Evolutionary conservation across 2,329 filamentous ascomycete species (phyloP).

Genomic region (Samsoniella hepiali): DNA sequence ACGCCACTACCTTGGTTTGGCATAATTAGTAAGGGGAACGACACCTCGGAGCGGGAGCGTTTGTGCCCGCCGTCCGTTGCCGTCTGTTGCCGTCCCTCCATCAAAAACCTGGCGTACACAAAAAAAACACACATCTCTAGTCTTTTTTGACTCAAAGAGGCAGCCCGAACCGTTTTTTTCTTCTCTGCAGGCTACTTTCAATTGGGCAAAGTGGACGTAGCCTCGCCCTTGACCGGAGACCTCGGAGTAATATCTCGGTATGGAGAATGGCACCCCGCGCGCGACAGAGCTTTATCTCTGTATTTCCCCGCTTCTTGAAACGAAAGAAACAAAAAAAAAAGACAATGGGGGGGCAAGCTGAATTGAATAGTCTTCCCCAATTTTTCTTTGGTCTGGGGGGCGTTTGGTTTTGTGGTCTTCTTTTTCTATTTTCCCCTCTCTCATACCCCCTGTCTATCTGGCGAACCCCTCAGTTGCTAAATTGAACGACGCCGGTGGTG

Average conservation of each 20-base stretch:
- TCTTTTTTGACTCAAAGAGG: too few relatives aligned
- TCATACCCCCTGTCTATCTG: neutral
- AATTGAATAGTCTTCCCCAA: neutral
- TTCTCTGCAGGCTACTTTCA: too few relatives aligned
- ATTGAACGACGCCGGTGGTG: neutral
- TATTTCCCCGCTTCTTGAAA: neutral
- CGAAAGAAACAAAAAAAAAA: neutral
- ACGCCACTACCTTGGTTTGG: too few relatives aligned
- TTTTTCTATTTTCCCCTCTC: neutral
- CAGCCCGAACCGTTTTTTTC: too few relatives aligned
- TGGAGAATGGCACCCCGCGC: too few relatives aligned
- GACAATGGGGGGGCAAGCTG: neutral
- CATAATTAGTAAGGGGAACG: too few relatives aligned
- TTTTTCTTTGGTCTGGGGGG: neutral
- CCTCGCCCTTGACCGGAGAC: too few relatives aligned
- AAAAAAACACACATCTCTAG: too few relatives aligned
- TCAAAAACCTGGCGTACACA: neutral
- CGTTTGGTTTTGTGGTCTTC: neutral
- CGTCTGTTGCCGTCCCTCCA: conserved; percentile 7
- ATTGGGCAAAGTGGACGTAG: too few relatives aligned
- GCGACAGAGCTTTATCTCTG: neutral
- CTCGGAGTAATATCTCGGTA: too few relatives aligned
- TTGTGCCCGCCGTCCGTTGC: neutral
- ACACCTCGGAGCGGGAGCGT: neutral
- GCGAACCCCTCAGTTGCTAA: neutral